phyloP scores from a whole-genome alignment of 1,284 basidiomycete species.

The Cutaneotrichosporon sp. region DNA sequence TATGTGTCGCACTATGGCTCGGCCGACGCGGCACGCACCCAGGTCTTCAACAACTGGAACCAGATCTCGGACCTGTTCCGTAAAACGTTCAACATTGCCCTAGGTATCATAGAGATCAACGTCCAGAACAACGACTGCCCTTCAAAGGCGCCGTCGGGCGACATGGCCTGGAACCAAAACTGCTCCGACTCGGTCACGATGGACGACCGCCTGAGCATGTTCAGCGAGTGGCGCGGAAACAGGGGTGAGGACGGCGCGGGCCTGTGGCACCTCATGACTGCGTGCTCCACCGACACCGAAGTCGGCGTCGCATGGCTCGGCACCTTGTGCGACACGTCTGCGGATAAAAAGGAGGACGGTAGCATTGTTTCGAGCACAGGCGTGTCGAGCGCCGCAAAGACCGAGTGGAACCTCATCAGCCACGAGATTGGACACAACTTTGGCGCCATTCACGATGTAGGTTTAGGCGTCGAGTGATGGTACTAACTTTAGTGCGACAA shows the following conservation, averaged over 20 bases:
- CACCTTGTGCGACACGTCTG: conserved; percentile 61
- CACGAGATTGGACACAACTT: conserved; percentile 74
- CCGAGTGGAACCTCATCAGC: conserved; percentile 66
- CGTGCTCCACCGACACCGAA: conserved; percentile 51
- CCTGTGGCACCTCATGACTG: conserved; percentile 83
- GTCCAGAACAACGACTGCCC: conserved; percentile 46
- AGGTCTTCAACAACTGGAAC: conserved; percentile 68
- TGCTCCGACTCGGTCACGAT: conserved; percentile 53
- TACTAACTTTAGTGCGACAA: conserved; percentile 55
- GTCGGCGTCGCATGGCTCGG: conserved; percentile 88
- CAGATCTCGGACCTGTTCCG: conserved; percentile 70
- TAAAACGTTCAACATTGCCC: conserved; percentile 73
- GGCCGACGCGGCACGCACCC: conserved; percentile 60
- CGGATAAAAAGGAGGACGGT: conserved; percentile 49
- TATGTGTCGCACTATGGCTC: conserved; percentile 62
- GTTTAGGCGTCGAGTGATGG: conserved; percentile 33
- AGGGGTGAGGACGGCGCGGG: conserved; percentile 65
- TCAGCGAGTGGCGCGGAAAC: conserved; percentile 74
- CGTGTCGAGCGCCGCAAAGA: conserved; percentile 63
- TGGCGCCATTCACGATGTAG: conserved; percentile 72
- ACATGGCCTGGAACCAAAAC: conserved; percentile 50
- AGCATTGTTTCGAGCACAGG: conserved; percentile 72
- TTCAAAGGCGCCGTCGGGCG: conserved; percentile 49
- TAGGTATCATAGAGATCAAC: conserved; percentile 68
- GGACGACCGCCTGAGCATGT: conserved; percentile 67